Conservation (phyloP, 108 stramenopile species). For the Chaetoceros tenuissimus region DNA sequence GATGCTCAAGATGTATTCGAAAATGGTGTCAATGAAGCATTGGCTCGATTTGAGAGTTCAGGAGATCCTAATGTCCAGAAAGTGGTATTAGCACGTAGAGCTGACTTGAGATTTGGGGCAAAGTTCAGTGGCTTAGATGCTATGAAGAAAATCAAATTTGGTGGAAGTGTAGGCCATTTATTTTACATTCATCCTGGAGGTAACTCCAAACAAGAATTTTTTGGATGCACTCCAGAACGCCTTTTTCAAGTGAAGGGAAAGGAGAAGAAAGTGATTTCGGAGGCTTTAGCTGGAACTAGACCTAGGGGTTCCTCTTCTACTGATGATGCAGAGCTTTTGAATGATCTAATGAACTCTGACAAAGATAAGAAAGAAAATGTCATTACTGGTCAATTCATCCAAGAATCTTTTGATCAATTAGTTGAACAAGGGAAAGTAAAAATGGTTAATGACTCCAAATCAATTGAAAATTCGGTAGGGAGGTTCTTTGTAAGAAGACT, state of each 20-base stretch:
- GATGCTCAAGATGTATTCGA: constrained; percentile 64
- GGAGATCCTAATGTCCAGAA: constrained; percentile 32
- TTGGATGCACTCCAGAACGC: constrained; percentile 80
- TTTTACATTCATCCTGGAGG: constrained; percentile 55
- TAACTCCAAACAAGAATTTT: constrained; percentile 37
- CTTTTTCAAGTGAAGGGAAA: constrained; percentile 45
- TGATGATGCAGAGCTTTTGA: constrained; percentile 52
- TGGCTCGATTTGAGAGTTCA: constrained; percentile 24
- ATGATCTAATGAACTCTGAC: constrained; percentile 52
- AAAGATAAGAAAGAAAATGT: constrained; percentile 76
- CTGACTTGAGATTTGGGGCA: constrained; percentile 39
- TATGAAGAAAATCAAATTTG: constrained; percentile 60
- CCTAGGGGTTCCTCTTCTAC: constrained; percentile 60
- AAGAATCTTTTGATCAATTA: constrained; percentile 34
- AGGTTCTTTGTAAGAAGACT: constrained; percentile 66
- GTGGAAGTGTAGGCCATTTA: constrained; percentile 59
- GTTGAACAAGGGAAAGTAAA: constrained; percentile 37
- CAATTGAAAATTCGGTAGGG: constrained; percentile 4
- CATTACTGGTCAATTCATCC: constrained; percentile 67
- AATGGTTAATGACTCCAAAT: constrained; percentile 2
- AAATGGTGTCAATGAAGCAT: constrained; percentile 44
- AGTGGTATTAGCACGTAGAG: constrained; percentile 63
- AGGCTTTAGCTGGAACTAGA: constrained; percentile 81
- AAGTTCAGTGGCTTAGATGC: constrained; percentile 42
- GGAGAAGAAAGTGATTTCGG: constrained; percentile 34